phyloP scores from a whole-genome alignment of 2,329 filamentous ascomycete genomes.

The Paecilomyces variotii region DNA sequence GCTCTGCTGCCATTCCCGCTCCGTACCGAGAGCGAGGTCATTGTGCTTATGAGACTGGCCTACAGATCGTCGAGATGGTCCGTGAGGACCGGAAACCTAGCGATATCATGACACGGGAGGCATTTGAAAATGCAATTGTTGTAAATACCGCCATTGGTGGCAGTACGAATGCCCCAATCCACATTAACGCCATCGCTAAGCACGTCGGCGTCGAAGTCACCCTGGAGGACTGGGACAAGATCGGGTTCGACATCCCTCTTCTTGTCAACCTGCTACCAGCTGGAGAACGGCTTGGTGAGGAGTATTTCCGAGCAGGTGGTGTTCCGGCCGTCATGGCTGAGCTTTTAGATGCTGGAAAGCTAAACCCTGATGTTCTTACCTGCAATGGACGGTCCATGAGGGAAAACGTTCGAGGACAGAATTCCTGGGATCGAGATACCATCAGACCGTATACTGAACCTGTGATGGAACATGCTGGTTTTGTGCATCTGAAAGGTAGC shows the following conservation, averaged over 20 bases:
- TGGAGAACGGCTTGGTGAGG: conserved; percentile 46
- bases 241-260: conserved; percentile 45
- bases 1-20: conserved; percentile 45
- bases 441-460: conserved; percentile 41
- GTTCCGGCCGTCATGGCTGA: conserved; percentile 48
- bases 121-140: conserved; percentile 51
- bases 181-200: conserved; percentile 47
- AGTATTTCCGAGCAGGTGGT: conserved; percentile 48
- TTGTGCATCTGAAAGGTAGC: conserved; percentile 42
- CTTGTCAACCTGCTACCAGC: conserved; percentile 50
- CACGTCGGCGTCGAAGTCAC: conserved; percentile 45
- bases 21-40: conserved; percentile 42
- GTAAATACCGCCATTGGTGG: conserved; percentile 50
- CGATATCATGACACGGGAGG: conserved; percentile 48
- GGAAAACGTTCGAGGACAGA: conserved; percentile 37
- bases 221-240: conserved; percentile 47
- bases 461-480: conserved; percentile 44
- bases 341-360: conserved; percentile 40
- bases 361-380: conserved; percentile 38
- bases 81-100: conserved; percentile 42
- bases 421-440: conserved; percentile 43
- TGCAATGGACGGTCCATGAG: conserved; percentile 41
- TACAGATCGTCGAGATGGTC: conserved; percentile 45
- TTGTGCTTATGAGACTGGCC: conserved; percentile 42
- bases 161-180: conserved; percentile 50